Conservation (phyloP, 139 green algal genomes). For the Tetraselmis chui region DNA sequence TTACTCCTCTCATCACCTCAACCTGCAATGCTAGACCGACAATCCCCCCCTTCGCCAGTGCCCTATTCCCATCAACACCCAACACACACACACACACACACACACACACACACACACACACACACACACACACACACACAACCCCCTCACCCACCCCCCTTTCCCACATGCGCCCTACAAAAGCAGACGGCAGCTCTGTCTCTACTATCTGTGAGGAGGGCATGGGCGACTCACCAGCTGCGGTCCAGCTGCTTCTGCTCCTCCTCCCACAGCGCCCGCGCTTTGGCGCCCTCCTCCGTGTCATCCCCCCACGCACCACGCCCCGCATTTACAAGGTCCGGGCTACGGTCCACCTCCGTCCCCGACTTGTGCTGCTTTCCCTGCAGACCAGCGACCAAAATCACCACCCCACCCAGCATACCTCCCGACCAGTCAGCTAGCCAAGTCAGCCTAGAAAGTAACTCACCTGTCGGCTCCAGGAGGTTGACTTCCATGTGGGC, state of each 20-base stretch:
- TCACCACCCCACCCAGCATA: no score
- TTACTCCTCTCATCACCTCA: no score
- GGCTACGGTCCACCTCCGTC: conserved; percentile 7
- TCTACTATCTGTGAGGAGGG: not conserved
- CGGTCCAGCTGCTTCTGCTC: conserved; percentile 76
- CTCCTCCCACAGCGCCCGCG: conserved; percentile 48
- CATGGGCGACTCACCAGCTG: conserved; percentile 52
- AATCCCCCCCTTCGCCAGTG: no score
- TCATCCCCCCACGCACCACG: conserved; percentile 7
- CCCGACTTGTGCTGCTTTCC: not conserved
- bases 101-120: no score
- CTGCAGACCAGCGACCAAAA: not conserved
- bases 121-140: no score
- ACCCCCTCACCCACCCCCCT: no score
- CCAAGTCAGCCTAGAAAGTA: not conserved
- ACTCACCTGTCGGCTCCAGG: conserved; percentile 39
- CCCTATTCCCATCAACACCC: no score
- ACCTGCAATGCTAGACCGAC: no score
- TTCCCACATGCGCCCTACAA: no score
- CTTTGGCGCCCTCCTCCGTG: conserved; percentile 21
- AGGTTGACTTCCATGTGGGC: conserved; percentile 51
- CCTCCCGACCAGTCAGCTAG: not conserved
- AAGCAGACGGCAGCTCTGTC: no score
- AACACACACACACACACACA: no score
- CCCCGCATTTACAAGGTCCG: conserved; percentile 2